phyloP scores from a whole-genome alignment of 805 yeast genomes.

The Zygoascus flipseniorum region DNA sequence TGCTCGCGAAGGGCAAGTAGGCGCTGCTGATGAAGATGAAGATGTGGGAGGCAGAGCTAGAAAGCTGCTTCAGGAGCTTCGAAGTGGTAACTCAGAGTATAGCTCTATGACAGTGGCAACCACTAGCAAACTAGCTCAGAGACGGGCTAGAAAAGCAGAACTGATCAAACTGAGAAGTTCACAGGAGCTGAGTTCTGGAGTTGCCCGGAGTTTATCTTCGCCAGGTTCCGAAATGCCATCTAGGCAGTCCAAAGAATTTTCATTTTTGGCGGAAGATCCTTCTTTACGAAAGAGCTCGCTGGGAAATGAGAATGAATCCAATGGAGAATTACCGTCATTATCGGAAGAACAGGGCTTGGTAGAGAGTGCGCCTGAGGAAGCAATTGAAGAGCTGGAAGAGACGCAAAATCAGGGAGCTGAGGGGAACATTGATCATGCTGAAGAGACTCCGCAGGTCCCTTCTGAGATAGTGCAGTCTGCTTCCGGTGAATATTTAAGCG shows the following conservation, averaged over 20 bases:
- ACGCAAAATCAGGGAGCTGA: too few relatives aligned
- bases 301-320: background rate
- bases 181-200: background rate
- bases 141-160: slow-evolving; percentile 20
- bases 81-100: slow-evolving; percentile 29
- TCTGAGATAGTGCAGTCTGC: too few relatives aligned
- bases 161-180: slow-evolving; percentile 7
- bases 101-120: slow-evolving; percentile 7
- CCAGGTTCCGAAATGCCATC: background rate
- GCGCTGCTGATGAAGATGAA: slow-evolving; percentile 13
- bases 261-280: background rate
- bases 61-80: slow-evolving; percentile 50
- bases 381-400: too few relatives aligned
- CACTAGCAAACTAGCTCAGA: slow-evolving; percentile 16
- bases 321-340: background rate
- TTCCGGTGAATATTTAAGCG: background rate
- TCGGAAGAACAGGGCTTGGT: background rate
- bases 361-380: too few relatives aligned
- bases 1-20: background rate
- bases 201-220: background rate
- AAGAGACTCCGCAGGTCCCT: too few relatives aligned
- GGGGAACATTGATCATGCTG: too few relatives aligned
- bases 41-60: slow-evolving; percentile 57
- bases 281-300: too few relatives aligned
- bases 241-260: background rate